Base-by-base conservation (phyloP, 2,329 filamentous ascomycete genomes). In the Epichloe gansuensis region DNA sequence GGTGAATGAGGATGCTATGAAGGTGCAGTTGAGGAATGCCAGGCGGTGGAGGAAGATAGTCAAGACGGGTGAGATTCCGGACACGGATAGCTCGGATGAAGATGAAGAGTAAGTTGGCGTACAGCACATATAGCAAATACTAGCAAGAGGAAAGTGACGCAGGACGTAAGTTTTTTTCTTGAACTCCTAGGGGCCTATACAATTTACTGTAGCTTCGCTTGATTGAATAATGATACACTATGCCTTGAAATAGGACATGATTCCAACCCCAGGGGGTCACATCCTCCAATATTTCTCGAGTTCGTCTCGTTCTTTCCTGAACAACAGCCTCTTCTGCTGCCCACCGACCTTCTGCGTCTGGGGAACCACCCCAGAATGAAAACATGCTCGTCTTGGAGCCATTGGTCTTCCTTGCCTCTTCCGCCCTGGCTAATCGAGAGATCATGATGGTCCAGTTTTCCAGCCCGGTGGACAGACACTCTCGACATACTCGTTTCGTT, bases 371-470 rank as follows among this genome's bases (percentile, higher is more conserved):
- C 62, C 68, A 71, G 58, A 70, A 68, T 2, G 67, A 67, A 28
- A 71, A 69, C n/a, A 67, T 58, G 52, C 60, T 54, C 0, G 63
- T 53, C 31, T 61, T 59, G 53, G 62, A 23, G 52, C 72, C 71
- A 11, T 57, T 58, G n/a, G 60, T 67, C 54, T 69, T 64, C 54
- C 65, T 63, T 37, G 64, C 63, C 42, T 67, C 65, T 61, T 81
- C 76, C 42, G 76, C 74, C 50, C 69, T 70, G 28, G 78, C 79
- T 46, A 94, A 74, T 53, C 76, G 75, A 11, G 74, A 72, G 21
- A 93, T 83, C 86, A 97, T 97, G 31, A 75, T 77, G 46, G 78
- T 78, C 91, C 91, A 95, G 64, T 95, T 94, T 5, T 78, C 76
- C 1, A 95, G 74, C 0, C 88, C 88, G 2, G 86, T 81, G 54